These are phyloP conservation scores for Neurospora hispaniola DNA, from an alignment of 495 filamentous ascomycete genomes.

Conservation along the genomic window DNA sequence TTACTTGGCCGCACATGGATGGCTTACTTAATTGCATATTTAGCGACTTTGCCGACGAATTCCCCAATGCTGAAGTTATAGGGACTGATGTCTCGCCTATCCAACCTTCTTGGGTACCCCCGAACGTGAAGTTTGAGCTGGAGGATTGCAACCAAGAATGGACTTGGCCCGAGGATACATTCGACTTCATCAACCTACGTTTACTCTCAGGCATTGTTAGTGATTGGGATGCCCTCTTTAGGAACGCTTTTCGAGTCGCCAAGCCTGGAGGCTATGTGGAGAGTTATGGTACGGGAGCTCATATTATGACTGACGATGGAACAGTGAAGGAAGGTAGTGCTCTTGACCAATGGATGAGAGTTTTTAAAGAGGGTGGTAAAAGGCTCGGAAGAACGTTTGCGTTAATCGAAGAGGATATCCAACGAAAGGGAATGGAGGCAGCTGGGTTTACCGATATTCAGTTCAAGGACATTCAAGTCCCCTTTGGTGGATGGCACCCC, in stretches of 20 bases:
- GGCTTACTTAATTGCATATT: background rate
- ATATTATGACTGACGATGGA: slow-evolving; percentile 6
- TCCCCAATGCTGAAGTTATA: slow-evolving; percentile 39
- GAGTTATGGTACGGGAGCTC: slow-evolving; percentile 4
- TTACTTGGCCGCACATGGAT: background rate
- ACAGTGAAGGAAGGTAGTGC: slow-evolving; percentile 15
- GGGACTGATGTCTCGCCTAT: slow-evolving; percentile 54
- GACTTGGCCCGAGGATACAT: slow-evolving; percentile 37
- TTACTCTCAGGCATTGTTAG: slow-evolving; percentile 41
- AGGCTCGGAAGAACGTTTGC: slow-evolving; percentile 8
- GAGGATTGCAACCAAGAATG: slow-evolving; percentile 45
- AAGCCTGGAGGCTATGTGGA: slow-evolving; percentile 31
- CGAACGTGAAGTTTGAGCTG: slow-evolving; percentile 41
- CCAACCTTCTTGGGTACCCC: slow-evolving; percentile 37
- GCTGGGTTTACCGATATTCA: slow-evolving; percentile 47
- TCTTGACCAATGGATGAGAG: slow-evolving; percentile 21
- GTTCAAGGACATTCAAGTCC: slow-evolving; percentile 12
- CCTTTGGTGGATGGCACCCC: background rate
- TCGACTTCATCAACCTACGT: slow-evolving; percentile 56
- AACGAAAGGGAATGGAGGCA: slow-evolving; percentile 45
- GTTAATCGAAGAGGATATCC: slow-evolving; percentile 28
- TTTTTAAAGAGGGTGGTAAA: slow-evolving; percentile 13
- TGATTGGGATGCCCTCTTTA: slow-evolving; percentile 41
- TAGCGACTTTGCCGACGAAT: slow-evolving; percentile 31
- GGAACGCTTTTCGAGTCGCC: slow-evolving; percentile 18